Evolutionary conservation across 345 rosid species (phyloP).

Genomic region (Moricandia arvensis): DNA sequence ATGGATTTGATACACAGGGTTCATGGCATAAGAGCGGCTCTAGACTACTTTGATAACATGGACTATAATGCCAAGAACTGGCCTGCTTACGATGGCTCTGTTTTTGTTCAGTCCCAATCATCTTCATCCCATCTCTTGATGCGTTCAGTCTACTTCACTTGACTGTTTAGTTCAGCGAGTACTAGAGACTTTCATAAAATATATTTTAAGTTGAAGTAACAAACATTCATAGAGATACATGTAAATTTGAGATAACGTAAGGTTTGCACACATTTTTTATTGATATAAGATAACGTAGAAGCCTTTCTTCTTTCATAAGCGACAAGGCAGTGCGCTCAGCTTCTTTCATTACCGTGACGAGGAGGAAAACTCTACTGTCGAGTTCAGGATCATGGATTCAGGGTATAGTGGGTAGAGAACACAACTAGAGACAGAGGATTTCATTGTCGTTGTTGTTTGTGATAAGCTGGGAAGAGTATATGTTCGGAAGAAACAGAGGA

Average conservation of each 20-base stretch:
- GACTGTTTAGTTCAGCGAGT: not conserved
- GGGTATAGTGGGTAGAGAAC: constrained; percentile 30
- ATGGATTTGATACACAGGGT: no score
- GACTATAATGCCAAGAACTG: not conserved
- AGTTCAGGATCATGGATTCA: constrained; percentile 14
- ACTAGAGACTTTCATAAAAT: not conserved
- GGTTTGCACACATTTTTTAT: not conserved
- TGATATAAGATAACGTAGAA: not conserved
- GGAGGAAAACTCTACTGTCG: constrained; percentile 1
- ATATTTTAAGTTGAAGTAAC: not conserved
- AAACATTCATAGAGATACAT: not conserved
- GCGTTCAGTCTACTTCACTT: not conserved
- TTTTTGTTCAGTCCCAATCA: not conserved
- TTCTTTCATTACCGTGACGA: not conserved
- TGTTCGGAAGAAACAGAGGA: no score
- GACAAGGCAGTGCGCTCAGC: not conserved
- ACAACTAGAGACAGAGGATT: not conserved
- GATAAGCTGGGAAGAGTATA: no score
- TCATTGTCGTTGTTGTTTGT: not conserved
- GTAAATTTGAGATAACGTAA: not conserved
- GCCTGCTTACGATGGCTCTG: no score
- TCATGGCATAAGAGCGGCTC: not conserved
- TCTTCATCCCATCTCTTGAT: not conserved
- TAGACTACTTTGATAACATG: not conserved
- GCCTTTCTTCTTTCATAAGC: not conserved